Evolutionary conservation across 495 filamentous ascomycete species (phyloP).

Genomic region (Geoglossum glabrum): DNA sequence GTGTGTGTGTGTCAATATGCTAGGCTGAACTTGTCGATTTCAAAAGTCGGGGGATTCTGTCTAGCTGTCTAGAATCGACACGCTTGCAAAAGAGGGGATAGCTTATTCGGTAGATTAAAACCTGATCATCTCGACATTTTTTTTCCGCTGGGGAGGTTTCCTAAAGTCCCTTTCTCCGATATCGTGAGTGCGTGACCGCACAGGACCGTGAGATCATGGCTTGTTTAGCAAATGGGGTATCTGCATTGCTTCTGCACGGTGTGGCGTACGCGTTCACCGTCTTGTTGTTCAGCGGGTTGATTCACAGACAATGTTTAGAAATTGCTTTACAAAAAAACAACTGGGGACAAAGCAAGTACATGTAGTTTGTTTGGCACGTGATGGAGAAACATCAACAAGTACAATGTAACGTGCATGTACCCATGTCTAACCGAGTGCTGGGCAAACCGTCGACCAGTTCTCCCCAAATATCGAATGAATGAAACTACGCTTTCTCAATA

Average conservation of each 20-base stretch:
- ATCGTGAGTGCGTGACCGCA: neutral
- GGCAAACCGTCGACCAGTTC: no score
- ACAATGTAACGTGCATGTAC: no score
- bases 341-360: no score
- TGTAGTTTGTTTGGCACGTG: neutral
- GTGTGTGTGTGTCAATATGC: no score
- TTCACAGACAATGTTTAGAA: neutral
- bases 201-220: neutral
- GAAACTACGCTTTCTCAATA: constrained; percentile 11
- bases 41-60: neutral
- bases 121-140: neutral
- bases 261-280: neutral
- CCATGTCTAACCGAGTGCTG: no score
- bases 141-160: neutral
- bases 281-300: neutral
- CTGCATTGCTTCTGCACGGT: neutral
- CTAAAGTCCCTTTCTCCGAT: neutral
- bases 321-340: neutral
- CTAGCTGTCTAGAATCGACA: neutral
- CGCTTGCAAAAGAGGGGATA: neutral
- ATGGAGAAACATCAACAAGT: no score
- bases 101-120: neutral
- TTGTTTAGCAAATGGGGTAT: neutral
- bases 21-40: neutral
- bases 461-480: neutral